Percentiles rank a stretch among this genome's conserved stretches.
Conservation (phyloP, 2,329 filamentous ascomycete species). For the Fusarium heterosporum region DNA sequence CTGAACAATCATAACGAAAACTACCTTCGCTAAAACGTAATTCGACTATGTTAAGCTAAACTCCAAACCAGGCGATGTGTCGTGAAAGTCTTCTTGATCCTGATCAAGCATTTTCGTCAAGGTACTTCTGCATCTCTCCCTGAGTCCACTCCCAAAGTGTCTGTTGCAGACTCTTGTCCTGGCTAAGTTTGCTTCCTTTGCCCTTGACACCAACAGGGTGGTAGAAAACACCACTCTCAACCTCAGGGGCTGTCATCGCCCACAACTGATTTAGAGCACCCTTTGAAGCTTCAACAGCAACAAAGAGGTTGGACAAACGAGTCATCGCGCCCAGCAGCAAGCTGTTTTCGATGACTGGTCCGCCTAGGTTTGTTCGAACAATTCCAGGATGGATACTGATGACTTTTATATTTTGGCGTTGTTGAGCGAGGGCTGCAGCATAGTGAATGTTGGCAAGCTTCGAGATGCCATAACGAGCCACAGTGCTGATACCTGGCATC, state of each 20-base stretch:
- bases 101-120: too few relatives aligned
- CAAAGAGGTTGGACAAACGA: fast-evolving
- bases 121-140: too few relatives aligned
- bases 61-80: too few relatives aligned
- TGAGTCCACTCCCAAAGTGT: constrained; percentile 19
- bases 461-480: not conserved
- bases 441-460: constrained; percentile 19
- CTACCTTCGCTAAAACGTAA: too few relatives aligned
- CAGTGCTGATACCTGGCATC: not conserved
- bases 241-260: not conserved
- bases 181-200: constrained; percentile 6
- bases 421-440: constrained; percentile 3
- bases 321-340: not conserved
- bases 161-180: not conserved
- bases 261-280: not conserved
- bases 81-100: too few relatives aligned
- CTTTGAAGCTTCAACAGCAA: not conserved
- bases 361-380: not conserved
- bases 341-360: not conserved
- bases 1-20: too few relatives aligned
- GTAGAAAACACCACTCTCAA: constrained; percentile 8
- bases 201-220: constrained; percentile 12
- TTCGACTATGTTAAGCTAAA: too few relatives aligned
- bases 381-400: constrained; percentile 6
- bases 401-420: not conserved